phyloP scores from a whole-genome alignment of 768 basidiomycete species.

The Mycena epipterygia region DNA sequence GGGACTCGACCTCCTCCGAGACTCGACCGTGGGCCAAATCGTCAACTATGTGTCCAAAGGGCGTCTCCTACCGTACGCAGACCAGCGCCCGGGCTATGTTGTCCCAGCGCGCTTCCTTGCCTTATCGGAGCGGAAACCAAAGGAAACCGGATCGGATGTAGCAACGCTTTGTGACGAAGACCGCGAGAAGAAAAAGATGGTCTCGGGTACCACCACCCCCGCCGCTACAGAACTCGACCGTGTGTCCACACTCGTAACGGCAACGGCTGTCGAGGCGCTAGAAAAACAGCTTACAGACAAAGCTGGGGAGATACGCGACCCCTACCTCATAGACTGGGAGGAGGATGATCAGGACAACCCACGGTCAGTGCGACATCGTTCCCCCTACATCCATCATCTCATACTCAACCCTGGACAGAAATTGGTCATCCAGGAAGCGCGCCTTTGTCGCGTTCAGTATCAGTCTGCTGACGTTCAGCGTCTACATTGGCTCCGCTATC shows the following conservation, averaged over 20 bases:
- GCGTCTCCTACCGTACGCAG: constrained; percentile 6
- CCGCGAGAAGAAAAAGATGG: background rate
- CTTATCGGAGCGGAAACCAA: background rate
- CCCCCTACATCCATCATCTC: no score
- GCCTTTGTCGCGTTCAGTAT: constrained; percentile 47
- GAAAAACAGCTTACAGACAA: background rate
- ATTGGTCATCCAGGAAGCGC: constrained; percentile 47
- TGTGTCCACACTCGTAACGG: background rate
- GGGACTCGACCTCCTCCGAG: constrained; percentile 21
- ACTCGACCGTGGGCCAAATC: constrained; percentile 21
- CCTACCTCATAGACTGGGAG: constrained; percentile 43
- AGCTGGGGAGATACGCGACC: constrained; percentile 22
- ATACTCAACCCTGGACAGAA: constrained; percentile 25
- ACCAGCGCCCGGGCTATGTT: constrained; percentile 11
- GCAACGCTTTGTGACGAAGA: background rate
- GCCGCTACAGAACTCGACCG: background rate
- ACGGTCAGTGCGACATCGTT: constrained; percentile 37
- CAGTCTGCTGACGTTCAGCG: constrained; percentile 47
- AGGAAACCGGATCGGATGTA: background rate
- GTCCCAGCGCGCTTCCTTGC: constrained; percentile 7
- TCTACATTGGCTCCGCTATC: constrained; percentile 52
- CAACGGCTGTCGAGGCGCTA: background rate
- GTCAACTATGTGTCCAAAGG: constrained; percentile 7
- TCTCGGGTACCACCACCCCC: background rate
- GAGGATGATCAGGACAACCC: constrained; percentile 45